phyloP scores from a whole-genome alignment of 805 yeast genomes.

The Suhomyces prunicola region DNA sequence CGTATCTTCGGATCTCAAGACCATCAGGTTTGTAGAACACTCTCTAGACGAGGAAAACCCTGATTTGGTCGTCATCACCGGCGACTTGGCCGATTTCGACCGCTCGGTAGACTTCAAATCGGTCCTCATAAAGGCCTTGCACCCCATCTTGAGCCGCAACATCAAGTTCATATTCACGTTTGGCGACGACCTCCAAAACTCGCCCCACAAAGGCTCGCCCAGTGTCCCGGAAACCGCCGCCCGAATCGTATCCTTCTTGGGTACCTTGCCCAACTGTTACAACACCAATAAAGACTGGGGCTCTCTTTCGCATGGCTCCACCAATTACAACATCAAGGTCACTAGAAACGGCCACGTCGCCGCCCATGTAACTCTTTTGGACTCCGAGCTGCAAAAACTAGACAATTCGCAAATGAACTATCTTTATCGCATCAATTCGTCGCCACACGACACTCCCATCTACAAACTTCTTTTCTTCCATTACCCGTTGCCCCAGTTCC shows the following conservation, averaged over 20 bases:
- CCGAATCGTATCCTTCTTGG: constrained; percentile 23
- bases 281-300: constrained; percentile 20
- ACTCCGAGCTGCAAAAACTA: constrained; percentile 27
- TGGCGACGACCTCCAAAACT: constrained; percentile 24
- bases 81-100: constrained; percentile 35
- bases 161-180: constrained; percentile 36
- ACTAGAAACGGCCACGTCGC: constrained; percentile 11
- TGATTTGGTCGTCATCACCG: constrained; percentile 37
- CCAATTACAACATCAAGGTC: constrained; percentile 34
- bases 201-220: background rate
- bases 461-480: constrained; percentile 38
- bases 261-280: constrained; percentile 36
- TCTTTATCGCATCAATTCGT: constrained; percentile 23
- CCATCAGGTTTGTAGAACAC: constrained; percentile 27
- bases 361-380: constrained; percentile 33
- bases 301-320: constrained; percentile 28
- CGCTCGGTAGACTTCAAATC: constrained; percentile 27
- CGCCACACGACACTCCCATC: background rate
- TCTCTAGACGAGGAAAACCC: constrained; percentile 28
- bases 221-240: background rate
- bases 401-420: constrained; percentile 33
- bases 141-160: constrained; percentile 29
- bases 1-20: constrained; percentile 28
- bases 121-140: constrained; percentile 27
- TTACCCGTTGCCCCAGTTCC: constrained; percentile 40